Conservation (phyloP, 2,329 filamentous ascomycete species). For the Trichoderma atroviride region DNA sequence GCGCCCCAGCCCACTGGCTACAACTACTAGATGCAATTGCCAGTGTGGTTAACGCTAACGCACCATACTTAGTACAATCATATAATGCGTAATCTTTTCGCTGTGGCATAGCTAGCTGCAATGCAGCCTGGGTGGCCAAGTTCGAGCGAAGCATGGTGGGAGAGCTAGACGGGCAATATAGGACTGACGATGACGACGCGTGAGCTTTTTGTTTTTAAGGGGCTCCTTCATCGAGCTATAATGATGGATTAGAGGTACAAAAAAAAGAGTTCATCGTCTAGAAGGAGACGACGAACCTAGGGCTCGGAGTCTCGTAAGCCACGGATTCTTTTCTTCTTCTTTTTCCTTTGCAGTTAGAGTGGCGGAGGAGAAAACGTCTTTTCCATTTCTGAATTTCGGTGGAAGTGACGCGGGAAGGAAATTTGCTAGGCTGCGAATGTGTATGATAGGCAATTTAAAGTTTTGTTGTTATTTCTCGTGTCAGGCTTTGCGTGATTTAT, state of each 20-base stretch:
- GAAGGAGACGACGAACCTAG: slow-evolving; percentile 15
- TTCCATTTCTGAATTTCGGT: not conserved
- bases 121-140: not conserved
- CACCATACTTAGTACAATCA: slow-evolving; percentile 5
- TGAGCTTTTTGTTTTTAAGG: slow-evolving; percentile 12
- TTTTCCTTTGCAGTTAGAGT: slow-evolving; percentile 26
- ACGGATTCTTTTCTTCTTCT: slow-evolving; percentile 6
- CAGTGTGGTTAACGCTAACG: slow-evolving; percentile 31
- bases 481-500: not conserved
- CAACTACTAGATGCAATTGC: slow-evolving; percentile 54
- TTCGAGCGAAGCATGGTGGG: slow-evolving; percentile 12
- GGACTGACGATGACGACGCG: slow-evolving; percentile 14
- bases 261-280: slow-evolving; percentile 21
- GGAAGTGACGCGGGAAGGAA: slow-evolving; percentile 22
- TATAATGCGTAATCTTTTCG: slow-evolving; percentile 15
- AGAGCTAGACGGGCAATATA: slow-evolving; percentile 12
- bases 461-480: not conserved
- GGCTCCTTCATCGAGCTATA: slow-evolving; percentile 14
- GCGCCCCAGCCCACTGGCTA: slow-evolving; percentile 85
- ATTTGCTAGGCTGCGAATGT: slow-evolving; percentile 12
- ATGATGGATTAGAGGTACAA: slow-evolving; percentile 23
- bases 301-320: slow-evolving; percentile 15
- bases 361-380: slow-evolving; percentile 13
- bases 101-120: slow-evolving; percentile 6
- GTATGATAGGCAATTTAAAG: slow-evolving; percentile 40